These are phyloP conservation scores for Nicotiana sylvestris DNA, from an alignment of 257 asterid species.

Conservation along the genomic window DNA sequence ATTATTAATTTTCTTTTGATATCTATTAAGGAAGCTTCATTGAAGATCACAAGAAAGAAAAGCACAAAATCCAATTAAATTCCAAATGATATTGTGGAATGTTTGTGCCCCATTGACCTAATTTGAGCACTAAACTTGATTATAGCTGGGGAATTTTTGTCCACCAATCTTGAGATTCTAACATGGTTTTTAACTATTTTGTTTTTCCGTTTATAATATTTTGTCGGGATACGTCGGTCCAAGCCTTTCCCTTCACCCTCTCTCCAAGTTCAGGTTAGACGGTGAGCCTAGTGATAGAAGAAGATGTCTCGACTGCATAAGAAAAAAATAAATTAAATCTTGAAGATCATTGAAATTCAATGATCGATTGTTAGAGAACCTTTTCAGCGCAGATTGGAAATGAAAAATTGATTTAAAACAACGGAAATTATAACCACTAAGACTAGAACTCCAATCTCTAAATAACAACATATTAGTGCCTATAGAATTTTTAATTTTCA, in stretches of 20 bases:
- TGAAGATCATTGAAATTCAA: too few relatives aligned
- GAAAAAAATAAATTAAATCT: neutral
- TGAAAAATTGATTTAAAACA: neutral
- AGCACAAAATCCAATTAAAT: constrained; percentile 6
- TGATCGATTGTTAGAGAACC: neutral
- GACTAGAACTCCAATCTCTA: neutral
- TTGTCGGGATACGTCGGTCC: neutral
- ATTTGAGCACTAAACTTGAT: constrained; percentile 17
- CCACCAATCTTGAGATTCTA: constrained; percentile 13
- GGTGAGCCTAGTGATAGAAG: neutral
- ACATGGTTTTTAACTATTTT: constrained; percentile 10
- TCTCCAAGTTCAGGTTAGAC: neutral
- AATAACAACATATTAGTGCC: neutral
- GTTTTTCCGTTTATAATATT: too few relatives aligned
- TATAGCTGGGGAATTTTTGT: neutral
- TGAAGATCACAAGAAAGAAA: constrained; percentile 7
- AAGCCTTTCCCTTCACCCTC: neutral
- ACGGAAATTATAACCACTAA: neutral
- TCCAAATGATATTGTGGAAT: neutral
- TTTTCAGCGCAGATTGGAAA: neutral
- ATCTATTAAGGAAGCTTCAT: neutral
- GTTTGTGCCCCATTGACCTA: constrained; percentile 15
- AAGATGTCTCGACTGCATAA: neutral
- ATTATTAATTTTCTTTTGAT: neutral
- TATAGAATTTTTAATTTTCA: neutral